Evolutionary conservation across 352 stramenopile genomes (phyloP).

Genomic region (Thalassiosira mediterranea): DNA sequence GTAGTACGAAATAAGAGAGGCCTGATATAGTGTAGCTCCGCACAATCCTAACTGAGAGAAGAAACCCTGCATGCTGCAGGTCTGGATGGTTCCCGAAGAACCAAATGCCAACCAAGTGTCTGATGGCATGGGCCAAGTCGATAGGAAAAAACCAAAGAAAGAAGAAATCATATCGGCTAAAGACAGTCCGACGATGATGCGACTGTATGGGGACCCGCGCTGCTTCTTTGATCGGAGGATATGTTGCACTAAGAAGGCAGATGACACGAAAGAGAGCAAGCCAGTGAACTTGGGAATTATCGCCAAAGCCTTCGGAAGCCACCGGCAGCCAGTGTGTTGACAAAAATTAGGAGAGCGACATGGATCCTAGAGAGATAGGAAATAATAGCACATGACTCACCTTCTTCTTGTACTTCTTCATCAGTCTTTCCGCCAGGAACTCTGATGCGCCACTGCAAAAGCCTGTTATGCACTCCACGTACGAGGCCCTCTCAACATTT

Average conservation of each 20-base stretch:
- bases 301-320: constrained; percentile 7
- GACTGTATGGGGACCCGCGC: constrained; percentile 18
- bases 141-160: constrained; percentile 8
- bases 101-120: constrained; percentile 4
- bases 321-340: too few relatives aligned
- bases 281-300: constrained; percentile 36
- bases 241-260: constrained; percentile 24
- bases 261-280: constrained; percentile 18
- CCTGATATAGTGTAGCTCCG: constrained; percentile 1
- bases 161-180: constrained; percentile 21
- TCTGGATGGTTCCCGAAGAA: constrained; percentile 13
- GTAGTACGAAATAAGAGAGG: constrained; percentile 6
- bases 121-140: constrained; percentile 28
- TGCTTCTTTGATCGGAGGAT: constrained; percentile 14
- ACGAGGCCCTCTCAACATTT: neutral
- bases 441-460: neutral
- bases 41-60: constrained; percentile 24
- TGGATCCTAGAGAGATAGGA: too few relatives aligned
- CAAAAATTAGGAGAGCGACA: too few relatives aligned
- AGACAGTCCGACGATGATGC: constrained; percentile 35
- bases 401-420: constrained; percentile 2
- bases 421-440: neutral
- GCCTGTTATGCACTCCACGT: neutral
- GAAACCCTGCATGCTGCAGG: constrained; percentile 34
- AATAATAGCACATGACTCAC: too few relatives aligned